Percentiles rank a stretch among this genome's conserved stretches.
Evolutionary conservation across 176 grass and related monocot genomes (phyloP).

Genomic region (Pontederia crassipes): DNA sequence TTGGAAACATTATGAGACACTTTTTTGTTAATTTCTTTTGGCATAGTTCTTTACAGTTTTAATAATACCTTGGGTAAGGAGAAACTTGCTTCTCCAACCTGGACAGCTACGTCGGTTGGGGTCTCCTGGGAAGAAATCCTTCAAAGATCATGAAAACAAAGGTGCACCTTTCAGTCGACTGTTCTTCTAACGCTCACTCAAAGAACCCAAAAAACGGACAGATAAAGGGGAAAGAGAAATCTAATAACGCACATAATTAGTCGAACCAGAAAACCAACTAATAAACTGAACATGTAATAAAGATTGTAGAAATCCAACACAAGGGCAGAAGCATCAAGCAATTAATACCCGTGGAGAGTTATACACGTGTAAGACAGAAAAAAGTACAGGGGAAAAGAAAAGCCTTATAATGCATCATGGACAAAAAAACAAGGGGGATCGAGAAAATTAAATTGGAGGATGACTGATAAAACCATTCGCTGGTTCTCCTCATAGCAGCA

Average conservation of each 20-base stretch:
- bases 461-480: conserved; percentile 32
- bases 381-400: neutral
- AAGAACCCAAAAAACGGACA: neutral
- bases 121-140: conserved; percentile 80
- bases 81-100: conserved; percentile 46
- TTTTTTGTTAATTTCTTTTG: neutral
- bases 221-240: neutral
- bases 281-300: no score
- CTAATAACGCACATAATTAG: no score
- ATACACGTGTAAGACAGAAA: neutral
- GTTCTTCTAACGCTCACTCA: neutral
- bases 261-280: no score
- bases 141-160: conserved; percentile 1
- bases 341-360: no score
- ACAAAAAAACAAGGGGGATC: neutral
- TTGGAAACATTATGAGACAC: neutral
- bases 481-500: conserved; percentile 58
- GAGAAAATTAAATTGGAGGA: neutral
- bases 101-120: conserved; percentile 54
- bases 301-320: no score
- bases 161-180: neutral
- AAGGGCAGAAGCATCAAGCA: no score
- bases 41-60: conserved; percentile 3
- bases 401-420: neutral
- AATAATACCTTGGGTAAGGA: conserved; percentile 63